These are phyloP conservation scores for Gastrodia elata DNA, from an alignment of 106 monocot species.

Conservation along the genomic window DNA sequence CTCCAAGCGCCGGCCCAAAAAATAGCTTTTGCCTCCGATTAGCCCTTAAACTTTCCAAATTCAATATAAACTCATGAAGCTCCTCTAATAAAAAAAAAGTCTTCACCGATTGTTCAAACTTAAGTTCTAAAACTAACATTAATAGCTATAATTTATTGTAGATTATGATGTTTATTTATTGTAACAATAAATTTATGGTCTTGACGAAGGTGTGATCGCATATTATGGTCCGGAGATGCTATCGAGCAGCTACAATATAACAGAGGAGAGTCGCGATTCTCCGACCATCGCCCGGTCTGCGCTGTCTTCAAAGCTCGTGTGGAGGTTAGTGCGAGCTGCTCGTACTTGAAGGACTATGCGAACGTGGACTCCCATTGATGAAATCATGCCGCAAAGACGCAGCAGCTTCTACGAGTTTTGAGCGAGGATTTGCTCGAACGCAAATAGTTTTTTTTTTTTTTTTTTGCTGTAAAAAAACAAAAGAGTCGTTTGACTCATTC, in stretches of 20 bases:
- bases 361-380: slow-evolving; percentile 22
- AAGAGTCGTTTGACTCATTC: too few relatives aligned
- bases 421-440: too few relatives aligned
- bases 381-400: slow-evolving; percentile 44
- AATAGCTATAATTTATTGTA: too few relatives aligned
- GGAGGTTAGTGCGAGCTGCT: slow-evolving; percentile 18
- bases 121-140: too few relatives aligned
- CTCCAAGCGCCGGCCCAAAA: too few relatives aligned
- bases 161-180: neutral
- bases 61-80: too few relatives aligned
- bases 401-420: slow-evolving; percentile 64
- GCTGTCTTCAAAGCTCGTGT: slow-evolving; percentile 57
- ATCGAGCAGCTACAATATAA: slow-evolving; percentile 70
- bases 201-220: slow-evolving; percentile 65
- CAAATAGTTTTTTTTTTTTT: too few relatives aligned
- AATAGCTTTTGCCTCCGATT: too few relatives aligned
- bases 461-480: too few relatives aligned
- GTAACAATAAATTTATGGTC: neutral
- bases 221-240: slow-evolving; percentile 67
- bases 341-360: slow-evolving; percentile 28
- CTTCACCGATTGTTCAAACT: too few relatives aligned
- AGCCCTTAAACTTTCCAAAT: too few relatives aligned
- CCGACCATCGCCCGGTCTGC: slow-evolving; percentile 83
- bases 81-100: too few relatives aligned
- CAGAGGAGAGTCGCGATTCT: slow-evolving; percentile 75